A percentile compares a stretch with the other conserved stretches of the same genome.
Conservation (phyloP, 352 stramenopile species). For the Chrysophaeum taylorii region DNA sequence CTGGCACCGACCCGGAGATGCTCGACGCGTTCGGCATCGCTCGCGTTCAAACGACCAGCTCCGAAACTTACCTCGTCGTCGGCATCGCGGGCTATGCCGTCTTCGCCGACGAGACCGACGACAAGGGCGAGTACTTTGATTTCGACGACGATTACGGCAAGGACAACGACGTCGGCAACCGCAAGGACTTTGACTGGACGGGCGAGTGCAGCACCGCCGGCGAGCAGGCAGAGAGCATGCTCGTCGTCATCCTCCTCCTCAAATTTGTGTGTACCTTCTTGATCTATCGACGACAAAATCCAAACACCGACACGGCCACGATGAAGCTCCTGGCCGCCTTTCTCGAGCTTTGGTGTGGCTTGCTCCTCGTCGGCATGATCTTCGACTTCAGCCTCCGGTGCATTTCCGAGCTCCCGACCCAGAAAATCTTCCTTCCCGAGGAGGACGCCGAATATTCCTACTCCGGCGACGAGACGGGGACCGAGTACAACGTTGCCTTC, state of each 20-base stretch:
- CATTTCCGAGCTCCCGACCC: not conserved
- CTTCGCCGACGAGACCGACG: not conserved
- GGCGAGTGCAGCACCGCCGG: not conserved
- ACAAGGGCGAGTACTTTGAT: not conserved
- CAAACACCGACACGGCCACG: not conserved
- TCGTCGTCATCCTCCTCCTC: not conserved
- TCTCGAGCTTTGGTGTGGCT: not conserved
- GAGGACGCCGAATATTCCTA: not conserved
- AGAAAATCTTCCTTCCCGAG: not conserved
- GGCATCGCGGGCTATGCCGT: not conserved
- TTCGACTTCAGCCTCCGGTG: not conserved
- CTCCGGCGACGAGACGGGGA: not conserved
- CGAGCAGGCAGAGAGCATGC: not conserved
- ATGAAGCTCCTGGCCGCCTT: not conserved
- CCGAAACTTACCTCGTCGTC: not conserved
- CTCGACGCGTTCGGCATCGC: not conserved
- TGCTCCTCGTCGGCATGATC: not conserved
- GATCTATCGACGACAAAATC: not conserved
- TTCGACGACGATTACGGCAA: not conserved
- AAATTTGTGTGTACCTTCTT: not conserved
- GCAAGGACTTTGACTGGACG: not conserved
- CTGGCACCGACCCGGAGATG: not conserved
- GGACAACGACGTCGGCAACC: no score
- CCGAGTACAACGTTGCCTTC: not conserved
- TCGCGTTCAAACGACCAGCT: not conserved